These are phyloP conservation scores for Filosporella fistucella DNA, from an alignment of 495 filamentous ascomycete genomes.

Conservation along the genomic window DNA sequence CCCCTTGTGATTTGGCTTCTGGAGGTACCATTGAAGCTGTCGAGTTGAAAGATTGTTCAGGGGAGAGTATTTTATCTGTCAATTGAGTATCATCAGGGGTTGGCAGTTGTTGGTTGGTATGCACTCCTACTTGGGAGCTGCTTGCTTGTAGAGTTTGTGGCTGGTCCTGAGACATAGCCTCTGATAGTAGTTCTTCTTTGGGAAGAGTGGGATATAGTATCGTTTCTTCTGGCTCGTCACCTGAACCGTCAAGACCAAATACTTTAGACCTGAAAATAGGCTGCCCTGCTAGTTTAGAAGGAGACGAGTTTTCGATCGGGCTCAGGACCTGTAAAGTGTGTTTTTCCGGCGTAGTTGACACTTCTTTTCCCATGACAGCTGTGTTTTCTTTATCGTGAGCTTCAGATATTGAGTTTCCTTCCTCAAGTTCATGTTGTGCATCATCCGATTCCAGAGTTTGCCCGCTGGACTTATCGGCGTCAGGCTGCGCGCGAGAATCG, in stretches of 20 bases:
- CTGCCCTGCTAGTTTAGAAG: too few species aligned
- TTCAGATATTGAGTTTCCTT: background rate
- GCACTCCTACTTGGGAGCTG: background rate
- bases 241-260: conserved; percentile 16
- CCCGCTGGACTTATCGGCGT: too few species aligned
- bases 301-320: too few species aligned
- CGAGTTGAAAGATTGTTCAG: conserved; percentile 12
- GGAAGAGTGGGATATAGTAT: conserved; percentile 4
- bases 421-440: conserved; percentile 2
- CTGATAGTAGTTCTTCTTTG: background rate
- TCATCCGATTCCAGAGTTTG: too few species aligned
- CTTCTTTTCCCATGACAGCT: too few species aligned
- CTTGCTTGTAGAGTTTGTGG: background rate
- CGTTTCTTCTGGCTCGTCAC: conserved; percentile 15
- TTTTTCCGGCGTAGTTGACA: too few species aligned
- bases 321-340: too few species aligned
- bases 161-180: background rate
- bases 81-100: conserved; percentile 9
- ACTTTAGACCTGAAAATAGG: too few species aligned
- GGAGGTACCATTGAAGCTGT: background rate
- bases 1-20: background rate
- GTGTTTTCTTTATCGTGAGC: background rate
- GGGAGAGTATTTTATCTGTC: conserved; percentile 2
- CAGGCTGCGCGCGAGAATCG: too few species aligned
- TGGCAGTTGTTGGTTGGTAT: conserved; percentile 16